A percentile compares a stretch with the other conserved stretches of the same genome.
Conservation (phyloP, 768 basidiomycete species). For the Baorangia bicolor region DNA sequence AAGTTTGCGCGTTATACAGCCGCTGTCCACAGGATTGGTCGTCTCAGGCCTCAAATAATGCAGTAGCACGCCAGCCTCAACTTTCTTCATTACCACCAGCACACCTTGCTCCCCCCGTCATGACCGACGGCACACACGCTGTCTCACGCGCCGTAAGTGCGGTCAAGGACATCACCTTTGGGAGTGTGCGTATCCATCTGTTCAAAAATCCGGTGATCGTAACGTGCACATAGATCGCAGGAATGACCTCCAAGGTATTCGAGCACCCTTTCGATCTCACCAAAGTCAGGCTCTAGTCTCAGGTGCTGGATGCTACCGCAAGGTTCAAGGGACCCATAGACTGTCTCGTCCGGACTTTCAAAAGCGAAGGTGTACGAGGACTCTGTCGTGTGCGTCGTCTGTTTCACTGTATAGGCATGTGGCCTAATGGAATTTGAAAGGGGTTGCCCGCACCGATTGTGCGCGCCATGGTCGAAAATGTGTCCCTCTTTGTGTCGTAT, state of each 20-base stretch:
- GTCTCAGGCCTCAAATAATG: constrained; percentile 23
- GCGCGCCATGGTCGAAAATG: constrained; percentile 93
- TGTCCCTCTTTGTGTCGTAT: constrained; percentile 83
- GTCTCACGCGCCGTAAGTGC: constrained; percentile 20
- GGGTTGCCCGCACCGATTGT: constrained; percentile 89
- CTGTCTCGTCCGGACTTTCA: constrained; percentile 80
- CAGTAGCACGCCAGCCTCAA: constrained; percentile 16
- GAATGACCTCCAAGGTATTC: constrained; percentile 81
- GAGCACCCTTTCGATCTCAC: constrained; percentile 96
- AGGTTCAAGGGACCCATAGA: constrained; percentile 86
- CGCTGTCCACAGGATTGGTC: constrained; percentile 26
- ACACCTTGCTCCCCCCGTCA: background rate
- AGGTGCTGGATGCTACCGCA: constrained; percentile 67
- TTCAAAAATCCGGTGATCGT: background rate
- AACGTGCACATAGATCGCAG: constrained; percentile 57
- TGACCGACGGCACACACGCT: constrained; percentile 22
- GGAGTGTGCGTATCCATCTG: constrained; percentile 46
- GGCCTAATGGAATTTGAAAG: constrained; percentile 39
- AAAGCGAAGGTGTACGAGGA: constrained; percentile 77
- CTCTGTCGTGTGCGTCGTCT: constrained; percentile 73
- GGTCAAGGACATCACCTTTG: constrained; percentile 53
- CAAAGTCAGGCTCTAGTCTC: constrained; percentile 91
- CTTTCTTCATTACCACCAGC: background rate
- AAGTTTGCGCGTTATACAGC: constrained; percentile 14
- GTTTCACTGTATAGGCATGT: background rate